Evolutionary conservation across 352 stramenopile species (phyloP).

Genomic region (Elongisporangium undulatum): DNA sequence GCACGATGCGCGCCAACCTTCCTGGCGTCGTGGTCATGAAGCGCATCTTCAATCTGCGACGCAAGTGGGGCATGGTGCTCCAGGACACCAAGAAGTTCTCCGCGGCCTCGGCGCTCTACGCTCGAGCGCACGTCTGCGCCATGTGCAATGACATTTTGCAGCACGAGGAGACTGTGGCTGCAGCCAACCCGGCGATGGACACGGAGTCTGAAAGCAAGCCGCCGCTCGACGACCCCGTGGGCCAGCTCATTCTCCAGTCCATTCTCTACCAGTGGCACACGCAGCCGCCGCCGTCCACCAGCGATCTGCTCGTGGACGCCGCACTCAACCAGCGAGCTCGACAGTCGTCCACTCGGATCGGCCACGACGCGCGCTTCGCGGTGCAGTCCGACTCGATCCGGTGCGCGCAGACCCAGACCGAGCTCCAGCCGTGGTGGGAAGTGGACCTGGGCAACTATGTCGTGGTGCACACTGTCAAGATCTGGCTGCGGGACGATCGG

Average conservation of each 20-base stretch:
- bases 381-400: slow-evolving; percentile 21
- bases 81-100: slow-evolving; percentile 40
- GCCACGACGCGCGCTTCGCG: slow-evolving; percentile 32
- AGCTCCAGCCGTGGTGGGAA: slow-evolving; percentile 55
- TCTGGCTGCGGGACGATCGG: slow-evolving; percentile 29
- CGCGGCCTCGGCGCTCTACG: slow-evolving; percentile 29
- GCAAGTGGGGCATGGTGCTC: slow-evolving; percentile 39
- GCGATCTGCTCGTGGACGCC: slow-evolving; percentile 25
- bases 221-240: slow-evolving; percentile 14
- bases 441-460: slow-evolving; percentile 47
- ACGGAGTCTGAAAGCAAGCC: neutral
- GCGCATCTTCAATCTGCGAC: slow-evolving; percentile 36
- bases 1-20: slow-evolving; percentile 36
- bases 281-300: slow-evolving; percentile 7
- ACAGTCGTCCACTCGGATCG: slow-evolving; percentile 39
- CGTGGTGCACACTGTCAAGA: slow-evolving; percentile 42
- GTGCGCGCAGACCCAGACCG: slow-evolving; percentile 35
- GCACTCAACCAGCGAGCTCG: slow-evolving; percentile 30
- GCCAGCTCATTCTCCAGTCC: slow-evolving; percentile 29
- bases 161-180: slow-evolving; percentile 10
- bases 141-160: slow-evolving; percentile 40
- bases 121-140: slow-evolving; percentile 31
- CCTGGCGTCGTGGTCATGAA: slow-evolving; percentile 44
- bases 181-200: neutral
- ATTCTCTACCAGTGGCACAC: slow-evolving; percentile 29